phyloP scores from a whole-genome alignment of 352 stramenopile species.

The Pythium aquatile region DNA sequence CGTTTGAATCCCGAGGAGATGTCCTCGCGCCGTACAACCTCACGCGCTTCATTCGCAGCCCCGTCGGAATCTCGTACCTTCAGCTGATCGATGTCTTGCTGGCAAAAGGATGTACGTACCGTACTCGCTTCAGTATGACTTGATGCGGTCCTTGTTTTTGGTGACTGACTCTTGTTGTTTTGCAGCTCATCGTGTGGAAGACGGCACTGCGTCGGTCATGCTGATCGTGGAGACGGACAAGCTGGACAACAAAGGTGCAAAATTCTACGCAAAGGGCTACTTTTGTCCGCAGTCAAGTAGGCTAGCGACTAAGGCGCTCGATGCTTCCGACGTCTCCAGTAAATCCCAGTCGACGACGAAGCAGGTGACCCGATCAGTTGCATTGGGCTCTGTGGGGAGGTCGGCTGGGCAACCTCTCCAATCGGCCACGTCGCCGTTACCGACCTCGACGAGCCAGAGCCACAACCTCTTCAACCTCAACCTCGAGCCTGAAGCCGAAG shows the following conservation, averaged over 20 bases:
- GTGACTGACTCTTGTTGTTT: background rate
- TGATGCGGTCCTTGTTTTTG: constrained; percentile 10
- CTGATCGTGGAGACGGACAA: constrained; percentile 76
- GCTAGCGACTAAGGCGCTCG: background rate
- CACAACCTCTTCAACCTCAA: constrained; percentile 34
- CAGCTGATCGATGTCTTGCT: constrained; percentile 81
- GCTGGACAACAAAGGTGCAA: constrained; percentile 69
- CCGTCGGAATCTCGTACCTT: constrained; percentile 78
- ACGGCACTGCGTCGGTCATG: constrained; percentile 54
- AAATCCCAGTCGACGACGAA: background rate
- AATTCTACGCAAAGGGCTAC: constrained; percentile 79
- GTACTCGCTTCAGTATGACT: constrained; percentile 19
- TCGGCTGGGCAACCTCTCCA: background rate
- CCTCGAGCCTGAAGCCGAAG: constrained; percentile 29
- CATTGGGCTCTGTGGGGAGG: background rate
- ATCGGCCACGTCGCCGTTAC: background rate
- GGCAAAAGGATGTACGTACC: constrained; percentile 55
- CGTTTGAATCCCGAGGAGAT: constrained; percentile 57
- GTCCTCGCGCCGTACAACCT: constrained; percentile 65
- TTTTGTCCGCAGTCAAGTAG: constrained; percentile 63
- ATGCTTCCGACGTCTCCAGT: background rate
- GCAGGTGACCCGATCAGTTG: background rate
- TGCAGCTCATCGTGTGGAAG: constrained; percentile 50
- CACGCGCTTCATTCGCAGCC: constrained; percentile 68
- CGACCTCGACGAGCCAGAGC: constrained; percentile 14